A percentile compares a stretch with the other conserved stretches of the same genome.
Conservation (phyloP, 306 rosid species). For the Cucumis hystrix region DNA sequence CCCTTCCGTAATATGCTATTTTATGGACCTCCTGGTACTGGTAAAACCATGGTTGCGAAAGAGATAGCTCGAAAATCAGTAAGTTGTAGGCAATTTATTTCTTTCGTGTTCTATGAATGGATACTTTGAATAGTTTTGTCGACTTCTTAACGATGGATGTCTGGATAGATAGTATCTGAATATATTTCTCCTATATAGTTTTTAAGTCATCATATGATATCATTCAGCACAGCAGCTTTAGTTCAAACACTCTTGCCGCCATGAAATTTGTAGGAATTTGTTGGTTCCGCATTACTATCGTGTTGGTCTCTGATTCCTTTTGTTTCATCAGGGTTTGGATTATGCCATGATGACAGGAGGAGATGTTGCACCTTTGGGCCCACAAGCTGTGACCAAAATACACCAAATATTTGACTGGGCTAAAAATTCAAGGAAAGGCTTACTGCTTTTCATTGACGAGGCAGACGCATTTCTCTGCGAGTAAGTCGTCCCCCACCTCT, state of each 20-base stretch:
- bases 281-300: background rate
- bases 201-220: background rate
- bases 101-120: background rate
- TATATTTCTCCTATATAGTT: background rate
- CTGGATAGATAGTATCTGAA: background rate
- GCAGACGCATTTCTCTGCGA: conserved; percentile 99
- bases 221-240: background rate
- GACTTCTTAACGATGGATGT: background rate
- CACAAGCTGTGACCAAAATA: conserved; percentile 94
- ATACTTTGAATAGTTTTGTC: background rate
- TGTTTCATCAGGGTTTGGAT: conserved; percentile 70
- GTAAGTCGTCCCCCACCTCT: conserved; percentile 34
- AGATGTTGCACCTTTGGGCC: conserved; percentile 93
- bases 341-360: conserved; percentile 99
- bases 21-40: conserved; percentile 98
- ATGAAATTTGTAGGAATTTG: background rate
- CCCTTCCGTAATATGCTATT: conserved; percentile 96
- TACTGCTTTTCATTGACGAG: conserved; percentile 91
- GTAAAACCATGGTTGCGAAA: conserved; percentile 98
- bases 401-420: conserved; percentile 99
- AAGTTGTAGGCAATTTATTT: background rate
- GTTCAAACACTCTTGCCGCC: background rate
- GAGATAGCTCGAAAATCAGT: conserved; percentile 96
- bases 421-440: conserved; percentile 77
- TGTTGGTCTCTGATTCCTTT: background rate